These are phyloP conservation scores for Chaetomiaceae sp. DNA, from an alignment of 2,329 filamentous ascomycete genomes.

Conservation along the genomic window DNA sequence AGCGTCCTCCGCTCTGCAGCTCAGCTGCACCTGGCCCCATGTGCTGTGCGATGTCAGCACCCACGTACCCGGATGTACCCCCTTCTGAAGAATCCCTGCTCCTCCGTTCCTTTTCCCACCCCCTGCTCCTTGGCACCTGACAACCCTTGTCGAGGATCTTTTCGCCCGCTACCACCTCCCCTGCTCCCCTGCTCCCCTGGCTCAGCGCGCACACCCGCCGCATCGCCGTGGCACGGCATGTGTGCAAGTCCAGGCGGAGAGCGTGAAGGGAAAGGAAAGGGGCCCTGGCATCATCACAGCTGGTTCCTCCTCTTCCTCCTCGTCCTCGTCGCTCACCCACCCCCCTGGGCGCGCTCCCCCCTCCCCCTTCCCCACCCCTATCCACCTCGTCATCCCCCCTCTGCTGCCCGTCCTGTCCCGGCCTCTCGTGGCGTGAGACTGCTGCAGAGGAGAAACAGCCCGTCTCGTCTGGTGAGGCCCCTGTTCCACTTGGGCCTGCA, in stretches of 20 bases:
- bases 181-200: no score
- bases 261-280: no score
- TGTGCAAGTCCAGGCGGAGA: no score
- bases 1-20: slow-evolving; percentile 3
- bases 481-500: slow-evolving; percentile 13
- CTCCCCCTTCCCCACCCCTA: not conserved
- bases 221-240: no score
- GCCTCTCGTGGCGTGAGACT: slow-evolving; percentile 16
- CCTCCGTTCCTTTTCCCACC: not conserved
- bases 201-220: no score
- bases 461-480: no score
- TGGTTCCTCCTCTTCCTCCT: no score
- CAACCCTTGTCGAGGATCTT: slow-evolving; percentile 21
- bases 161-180: slow-evolving; percentile 15
- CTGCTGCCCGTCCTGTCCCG: slow-evolving; percentile 12
- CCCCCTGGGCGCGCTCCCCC: not conserved
- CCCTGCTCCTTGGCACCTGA: slow-evolving; percentile 11
- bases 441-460: not conserved
- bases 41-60: no score
- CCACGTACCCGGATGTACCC: slow-evolving; percentile 1
- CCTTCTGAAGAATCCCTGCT: not conserved
- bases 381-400: slow-evolving; percentile 2
- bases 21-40: slow-evolving; percentile 5
- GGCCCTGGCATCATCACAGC: no score
- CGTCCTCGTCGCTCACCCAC: no score